phyloP scores from a whole-genome alignment of 2,329 filamentous ascomycete genomes.

The Diaporthe sp. region DNA sequence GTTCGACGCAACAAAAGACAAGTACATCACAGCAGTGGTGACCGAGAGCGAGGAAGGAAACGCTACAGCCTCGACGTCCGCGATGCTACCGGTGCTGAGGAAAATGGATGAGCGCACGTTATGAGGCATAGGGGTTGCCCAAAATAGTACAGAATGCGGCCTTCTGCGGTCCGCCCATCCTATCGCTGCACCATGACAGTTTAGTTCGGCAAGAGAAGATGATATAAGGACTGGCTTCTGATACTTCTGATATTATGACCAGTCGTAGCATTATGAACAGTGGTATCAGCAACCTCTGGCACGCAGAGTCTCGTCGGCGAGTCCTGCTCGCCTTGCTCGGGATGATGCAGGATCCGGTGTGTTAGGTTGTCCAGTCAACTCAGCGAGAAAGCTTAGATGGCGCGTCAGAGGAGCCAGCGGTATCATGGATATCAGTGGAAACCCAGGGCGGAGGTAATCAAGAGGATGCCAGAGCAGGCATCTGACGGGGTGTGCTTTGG shows the following conservation, averaged over 20 bases:
- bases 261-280: neutral
- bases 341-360: neutral
- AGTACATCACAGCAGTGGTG: conserved; percentile 89
- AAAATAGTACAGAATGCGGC: neutral
- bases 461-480: neutral
- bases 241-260: neutral
- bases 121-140: conserved; percentile 49
- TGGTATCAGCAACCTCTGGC: neutral
- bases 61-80: conserved; percentile 87
- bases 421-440: neutral
- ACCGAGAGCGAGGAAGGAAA: conserved; percentile 95
- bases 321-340: neutral
- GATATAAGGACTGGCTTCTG: neutral
- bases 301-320: neutral
- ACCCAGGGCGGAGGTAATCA: neutral
- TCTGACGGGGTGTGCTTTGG: neutral
- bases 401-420: neutral
- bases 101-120: conserved; percentile 68
- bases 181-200: neutral
- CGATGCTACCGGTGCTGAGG: conserved; percentile 77
- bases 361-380: neutral
- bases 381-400: neutral
- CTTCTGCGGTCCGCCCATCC: too few species aligned
- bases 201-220: neutral
- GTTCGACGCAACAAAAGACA: conserved; percentile 92